Evolutionary conservation across 768 basidiomycete genomes (phyloP), one percentile per base, ranked within the genome.

Genomic region (Boletus rufocinnamomeus): DNA sequence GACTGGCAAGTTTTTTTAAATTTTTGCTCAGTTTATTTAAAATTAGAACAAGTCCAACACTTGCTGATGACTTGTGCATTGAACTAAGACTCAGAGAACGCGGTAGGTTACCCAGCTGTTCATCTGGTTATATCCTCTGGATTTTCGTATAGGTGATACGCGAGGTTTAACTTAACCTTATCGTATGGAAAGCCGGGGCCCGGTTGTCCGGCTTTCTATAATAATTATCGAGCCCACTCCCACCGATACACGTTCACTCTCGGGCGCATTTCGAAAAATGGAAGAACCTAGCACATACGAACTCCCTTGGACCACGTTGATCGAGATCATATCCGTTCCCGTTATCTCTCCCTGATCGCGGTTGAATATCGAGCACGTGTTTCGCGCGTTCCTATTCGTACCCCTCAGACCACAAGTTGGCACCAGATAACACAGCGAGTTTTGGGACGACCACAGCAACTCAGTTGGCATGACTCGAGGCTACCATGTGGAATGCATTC

Each of bases 301-400:
- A n/a, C 27, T 14, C 34, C 17, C 40, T 28, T 16, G 38, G 23
- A 48, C 35, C 49, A 46, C n/a, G 25, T 17, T 38, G 25, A 55
- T 50, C 40, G 38, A 41, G 16, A 48, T 47, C 8, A 14, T 40
- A 55, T 21, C 45, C 27, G 30, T 52, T 48, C 19, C 25, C 14
- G 32, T 56, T 34, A 58, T 56, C 43, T 57, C 19, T 25, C 32
- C 28, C 41, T 27, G 9, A 56, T 63, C 44, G 32, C 51, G 45
- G 53, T n/a, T 17, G n/a, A 50, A 56, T n/a, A 45, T 7, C 27
- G n/a, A 32, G 41, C 56, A 56, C 55, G 50, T 35, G 64, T 54
- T 41, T 51, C 14, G 13, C 63, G 59, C 56, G 50, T 56, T 63
- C 34, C 37, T 7, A 27, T 49, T 35, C 34, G 23, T 35, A 45